Conservation (phyloP, 1,139 yeast species). For the Candida sp. region DNA sequence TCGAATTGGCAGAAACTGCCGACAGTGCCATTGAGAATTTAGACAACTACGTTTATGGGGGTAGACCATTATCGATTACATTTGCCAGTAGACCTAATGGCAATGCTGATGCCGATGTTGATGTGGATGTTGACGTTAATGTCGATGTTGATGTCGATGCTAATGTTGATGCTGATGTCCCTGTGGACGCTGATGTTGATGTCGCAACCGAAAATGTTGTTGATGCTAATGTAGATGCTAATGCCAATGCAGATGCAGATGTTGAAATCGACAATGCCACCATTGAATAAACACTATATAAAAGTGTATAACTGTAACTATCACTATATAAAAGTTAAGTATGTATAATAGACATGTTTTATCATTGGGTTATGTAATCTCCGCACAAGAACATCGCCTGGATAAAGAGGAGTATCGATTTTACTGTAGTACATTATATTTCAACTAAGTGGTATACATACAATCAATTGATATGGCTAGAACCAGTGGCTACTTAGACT, state of each 20-base stretch:
- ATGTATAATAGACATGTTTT: not conserved
- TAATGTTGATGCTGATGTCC: not conserved
- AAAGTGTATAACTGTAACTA: not conserved
- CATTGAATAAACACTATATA: not conserved
- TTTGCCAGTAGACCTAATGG: conserved; percentile 42
- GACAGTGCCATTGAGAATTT: conserved; percentile 72
- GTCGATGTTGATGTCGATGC: conserved; percentile 1
- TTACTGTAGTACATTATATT: too few relatives aligned
- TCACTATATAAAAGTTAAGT: too few relatives aligned
- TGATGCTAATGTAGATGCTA: too few relatives aligned
- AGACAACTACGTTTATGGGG: conserved; percentile 81
- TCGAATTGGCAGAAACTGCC: conserved; percentile 67
- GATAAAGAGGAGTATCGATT: too few relatives aligned
- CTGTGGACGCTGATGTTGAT: too few relatives aligned
- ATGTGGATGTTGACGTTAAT: not conserved
- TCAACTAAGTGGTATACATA: too few relatives aligned
- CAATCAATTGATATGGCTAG: too few relatives aligned
- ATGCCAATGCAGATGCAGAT: too few relatives aligned
- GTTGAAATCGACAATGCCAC: not conserved
- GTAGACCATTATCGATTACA: conserved; percentile 63
- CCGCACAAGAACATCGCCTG: not conserved
- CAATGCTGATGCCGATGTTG: not conserved
- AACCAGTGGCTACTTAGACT: not conserved
- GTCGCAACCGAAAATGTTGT: too few relatives aligned
- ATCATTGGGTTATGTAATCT: too few relatives aligned